phyloP scores from a whole-genome alignment of 1,284 basidiomycete species.

The Exobasidium cylindrosporum region DNA sequence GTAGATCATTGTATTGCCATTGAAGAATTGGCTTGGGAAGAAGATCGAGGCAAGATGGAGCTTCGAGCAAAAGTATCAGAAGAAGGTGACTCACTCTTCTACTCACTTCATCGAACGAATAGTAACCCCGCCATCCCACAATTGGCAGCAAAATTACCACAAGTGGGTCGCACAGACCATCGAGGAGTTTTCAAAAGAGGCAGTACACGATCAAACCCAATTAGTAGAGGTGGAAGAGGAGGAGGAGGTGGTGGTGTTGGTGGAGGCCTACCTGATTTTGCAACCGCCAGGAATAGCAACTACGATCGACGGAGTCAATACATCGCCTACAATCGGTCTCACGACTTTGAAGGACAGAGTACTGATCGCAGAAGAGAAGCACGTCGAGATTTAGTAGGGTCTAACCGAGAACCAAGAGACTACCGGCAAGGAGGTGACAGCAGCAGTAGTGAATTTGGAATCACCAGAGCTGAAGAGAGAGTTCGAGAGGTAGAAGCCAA shows the following conservation, averaged over 20 bases:
- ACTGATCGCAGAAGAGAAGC: background rate
- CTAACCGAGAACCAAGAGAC: no score
- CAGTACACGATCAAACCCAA: background rate
- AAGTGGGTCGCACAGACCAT: background rate
- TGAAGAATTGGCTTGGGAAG: background rate
- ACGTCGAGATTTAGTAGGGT: background rate
- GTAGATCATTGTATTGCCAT: background rate
- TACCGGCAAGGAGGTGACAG: background rate
- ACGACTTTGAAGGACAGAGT: background rate
- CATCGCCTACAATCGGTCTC: background rate
- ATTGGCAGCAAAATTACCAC: no score
- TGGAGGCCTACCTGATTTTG: background rate
- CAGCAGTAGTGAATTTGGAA: background rate
- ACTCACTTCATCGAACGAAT: background rate
- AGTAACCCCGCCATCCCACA: background rate
- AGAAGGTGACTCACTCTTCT: background rate
- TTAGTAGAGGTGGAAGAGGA: background rate
- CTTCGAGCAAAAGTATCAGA: background rate
- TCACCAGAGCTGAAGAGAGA: background rate
- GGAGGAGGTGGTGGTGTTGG: background rate
- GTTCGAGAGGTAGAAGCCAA: background rate
- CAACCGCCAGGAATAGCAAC: no score
- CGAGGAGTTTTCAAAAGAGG: no score
- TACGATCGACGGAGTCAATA: background rate
- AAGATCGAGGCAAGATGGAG: conserved; percentile 3